phyloP scores from a whole-genome alignment of 2,329 filamentous ascomycete genomes.

The Sporothrix variecibatus region DNA sequence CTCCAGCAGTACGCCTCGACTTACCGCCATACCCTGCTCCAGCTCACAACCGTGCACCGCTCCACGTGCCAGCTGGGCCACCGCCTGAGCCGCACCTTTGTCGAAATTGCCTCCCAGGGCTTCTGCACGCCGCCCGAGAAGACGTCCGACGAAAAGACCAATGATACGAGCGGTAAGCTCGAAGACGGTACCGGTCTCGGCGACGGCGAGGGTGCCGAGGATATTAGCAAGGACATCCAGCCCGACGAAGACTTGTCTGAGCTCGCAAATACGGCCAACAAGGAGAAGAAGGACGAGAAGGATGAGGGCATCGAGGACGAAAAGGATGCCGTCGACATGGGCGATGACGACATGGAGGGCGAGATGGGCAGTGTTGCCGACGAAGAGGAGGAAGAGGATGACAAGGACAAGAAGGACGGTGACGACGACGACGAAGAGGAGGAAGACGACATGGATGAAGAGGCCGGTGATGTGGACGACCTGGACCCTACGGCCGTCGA shows the following conservation, averaged over 20 bases:
- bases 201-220: slow-evolving; percentile 91
- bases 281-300: slow-evolving; percentile 63
- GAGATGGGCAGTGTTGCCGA: slow-evolving; percentile 69
- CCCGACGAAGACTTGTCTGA: slow-evolving; percentile 93
- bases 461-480: slow-evolving; percentile 87
- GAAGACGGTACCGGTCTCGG: slow-evolving; percentile 92
- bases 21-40: slow-evolving; percentile 58
- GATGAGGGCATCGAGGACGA: slow-evolving; percentile 71
- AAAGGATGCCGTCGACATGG: slow-evolving; percentile 88
- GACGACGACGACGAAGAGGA: slow-evolving; percentile 58
- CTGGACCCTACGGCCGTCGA: slow-evolving; percentile 87
- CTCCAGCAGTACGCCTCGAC: slow-evolving; percentile 70
- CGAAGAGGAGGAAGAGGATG: slow-evolving; percentile 63
- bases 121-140: slow-evolving; percentile 91
- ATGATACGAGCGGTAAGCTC: slow-evolving; percentile 64
- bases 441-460: slow-evolving; percentile 81
- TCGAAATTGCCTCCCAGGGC: slow-evolving; percentile 76
- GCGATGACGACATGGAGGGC: slow-evolving; percentile 87
- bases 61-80: slow-evolving; percentile 74
- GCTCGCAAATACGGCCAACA: slow-evolving; percentile 79
- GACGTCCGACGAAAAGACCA: slow-evolving; percentile 65
- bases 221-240: slow-evolving; percentile 95
- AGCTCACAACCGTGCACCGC: slow-evolving; percentile 66
- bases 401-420: slow-evolving; percentile 59
- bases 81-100: slow-evolving; percentile 74